Evolutionary conservation across 306 rosid genomes (phyloP).

Genomic region (Prosopis cineraria): DNA sequence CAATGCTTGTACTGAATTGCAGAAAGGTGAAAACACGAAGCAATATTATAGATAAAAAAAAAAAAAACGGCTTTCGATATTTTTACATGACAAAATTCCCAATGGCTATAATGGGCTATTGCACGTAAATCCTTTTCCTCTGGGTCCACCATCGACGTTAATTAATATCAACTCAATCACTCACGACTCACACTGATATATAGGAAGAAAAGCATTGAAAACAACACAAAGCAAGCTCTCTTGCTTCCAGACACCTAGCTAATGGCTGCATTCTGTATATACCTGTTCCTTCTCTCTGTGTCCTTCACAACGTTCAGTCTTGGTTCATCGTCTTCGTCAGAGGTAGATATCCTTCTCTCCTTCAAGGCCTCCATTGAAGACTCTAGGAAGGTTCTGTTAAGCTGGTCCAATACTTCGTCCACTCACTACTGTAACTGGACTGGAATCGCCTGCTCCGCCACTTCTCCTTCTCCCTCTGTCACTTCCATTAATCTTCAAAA

Average conservation of each 20-base stretch:
- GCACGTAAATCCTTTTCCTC: conserved; percentile 36
- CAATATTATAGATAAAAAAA: background rate
- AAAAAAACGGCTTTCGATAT: background rate
- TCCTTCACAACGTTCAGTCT: conserved; percentile 45
- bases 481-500: conserved; percentile 70
- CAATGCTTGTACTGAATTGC: conserved; percentile 26
- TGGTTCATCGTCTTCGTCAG: conserved; percentile 53
- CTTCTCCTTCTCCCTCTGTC: conserved; percentile 51
- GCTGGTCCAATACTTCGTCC: conserved; percentile 70
- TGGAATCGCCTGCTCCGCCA: conserved; percentile 64
- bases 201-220: conserved; percentile 16
- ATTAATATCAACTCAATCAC: conserved; percentile 24
- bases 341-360: conserved; percentile 59
- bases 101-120: conserved; percentile 37
- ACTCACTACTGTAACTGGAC: conserved; percentile 80
- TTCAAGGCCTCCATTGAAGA: conserved; percentile 81
- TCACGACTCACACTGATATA: conserved; percentile 42
- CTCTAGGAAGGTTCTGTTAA: conserved; percentile 59
- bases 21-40: conserved; percentile 32
- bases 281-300: conserved; percentile 53
- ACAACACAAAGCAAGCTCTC: conserved; percentile 33
- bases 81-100: conserved; percentile 36
- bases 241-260: conserved; percentile 41
- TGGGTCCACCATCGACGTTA: conserved; percentile 37
- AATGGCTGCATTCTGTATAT: conserved; percentile 65